phyloP scores from a whole-genome alignment of 2,329 filamentous ascomycete genomes.

The Pseudogymnoascus sp. region DNA sequence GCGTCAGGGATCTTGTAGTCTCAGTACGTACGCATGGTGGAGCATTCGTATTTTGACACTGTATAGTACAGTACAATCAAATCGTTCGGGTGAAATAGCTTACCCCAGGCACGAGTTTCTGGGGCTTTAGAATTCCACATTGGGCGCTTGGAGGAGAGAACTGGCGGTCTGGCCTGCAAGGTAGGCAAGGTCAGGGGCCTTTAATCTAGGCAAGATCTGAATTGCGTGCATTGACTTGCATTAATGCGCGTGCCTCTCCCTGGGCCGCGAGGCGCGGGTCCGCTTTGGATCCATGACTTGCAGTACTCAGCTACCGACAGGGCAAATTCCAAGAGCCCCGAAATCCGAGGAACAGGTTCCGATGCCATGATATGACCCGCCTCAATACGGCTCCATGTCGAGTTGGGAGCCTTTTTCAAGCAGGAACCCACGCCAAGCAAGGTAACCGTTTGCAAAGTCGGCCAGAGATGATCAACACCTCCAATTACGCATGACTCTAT shows the following conservation, averaged over 20 bases:
- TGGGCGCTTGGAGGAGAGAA: constrained; percentile 20
- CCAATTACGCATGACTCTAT: neutral
- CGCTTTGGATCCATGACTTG: constrained; percentile 3
- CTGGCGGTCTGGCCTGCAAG: constrained; percentile 28
- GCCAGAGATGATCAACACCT: neutral
- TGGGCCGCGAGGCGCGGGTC: neutral
- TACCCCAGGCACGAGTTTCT: neutral
- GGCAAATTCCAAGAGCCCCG: neutral
- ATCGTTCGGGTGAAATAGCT: neutral
- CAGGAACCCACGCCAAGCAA: constrained; percentile 8
- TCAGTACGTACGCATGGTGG: neutral
- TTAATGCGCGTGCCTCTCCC: neutral
- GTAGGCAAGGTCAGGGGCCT: constrained; percentile 17
- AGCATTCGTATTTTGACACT: neutral
- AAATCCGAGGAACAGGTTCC: constrained; percentile 4
- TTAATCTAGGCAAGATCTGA: constrained; percentile 17
- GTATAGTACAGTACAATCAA: neutral
- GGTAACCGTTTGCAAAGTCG: constrained; percentile 6
- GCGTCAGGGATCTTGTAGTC: neutral
- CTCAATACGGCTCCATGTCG: neutral
- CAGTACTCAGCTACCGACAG: neutral
- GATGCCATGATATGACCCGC: neutral
- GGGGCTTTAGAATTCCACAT: neutral
- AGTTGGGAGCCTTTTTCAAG: neutral
- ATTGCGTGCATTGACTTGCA: constrained; percentile 10